A percentile compares a stretch with the other conserved stretches of the same genome.
phyloP scores from a whole-genome alignment of 176 grass and related monocot genomes.

The Ampelocalamus luodianensis region DNA sequence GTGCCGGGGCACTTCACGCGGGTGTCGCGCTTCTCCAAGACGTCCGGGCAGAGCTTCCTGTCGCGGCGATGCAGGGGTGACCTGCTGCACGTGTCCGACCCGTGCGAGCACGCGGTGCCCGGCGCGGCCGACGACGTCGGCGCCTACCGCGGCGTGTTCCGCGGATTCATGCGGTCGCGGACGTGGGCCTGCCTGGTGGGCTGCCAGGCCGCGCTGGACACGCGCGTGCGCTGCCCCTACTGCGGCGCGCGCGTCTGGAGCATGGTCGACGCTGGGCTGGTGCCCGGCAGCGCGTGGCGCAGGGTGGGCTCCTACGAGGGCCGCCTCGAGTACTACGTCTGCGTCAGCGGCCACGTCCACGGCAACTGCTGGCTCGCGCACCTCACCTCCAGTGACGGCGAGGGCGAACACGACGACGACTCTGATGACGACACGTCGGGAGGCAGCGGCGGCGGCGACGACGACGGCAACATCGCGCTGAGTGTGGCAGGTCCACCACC shows the following conservation, averaged over 20 bases:
- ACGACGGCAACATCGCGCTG: not conserved
- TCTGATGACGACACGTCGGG: not conserved
- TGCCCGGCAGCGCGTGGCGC: constrained; percentile 63
- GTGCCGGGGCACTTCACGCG: constrained; percentile 57
- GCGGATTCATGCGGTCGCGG: constrained; percentile 71
- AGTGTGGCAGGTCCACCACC: not conserved
- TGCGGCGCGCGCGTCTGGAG: constrained; percentile 86
- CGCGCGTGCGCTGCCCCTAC: constrained; percentile 67
- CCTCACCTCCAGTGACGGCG: constrained; percentile 59
- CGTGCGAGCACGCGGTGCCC: constrained; percentile 68
- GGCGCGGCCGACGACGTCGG: constrained; percentile 55
- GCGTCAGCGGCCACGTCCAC: constrained; percentile 86
- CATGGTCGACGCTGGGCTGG: constrained; percentile 67
- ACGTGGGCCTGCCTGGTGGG: constrained; percentile 66
- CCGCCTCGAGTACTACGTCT: constrained; percentile 74
- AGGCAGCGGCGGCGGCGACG: constrained; percentile 5
- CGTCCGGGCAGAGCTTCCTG: constrained; percentile 81
- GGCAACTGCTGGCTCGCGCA: constrained; percentile 84
- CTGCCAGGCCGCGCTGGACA: constrained; percentile 59
- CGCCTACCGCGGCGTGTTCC: constrained; percentile 79
- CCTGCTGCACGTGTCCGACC: constrained; percentile 79
- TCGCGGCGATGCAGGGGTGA: constrained; percentile 64
- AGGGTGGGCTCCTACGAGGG: constrained; percentile 64
- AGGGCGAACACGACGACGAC: constrained; percentile 8
- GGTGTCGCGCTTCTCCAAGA: constrained; percentile 83